A percentile compares a stretch with the other conserved stretches of the same genome.
These are phyloP conservation scores for Juglanconis juglandina DNA, from an alignment of 2,329 filamentous ascomycete species.

Conservation along the genomic window DNA sequence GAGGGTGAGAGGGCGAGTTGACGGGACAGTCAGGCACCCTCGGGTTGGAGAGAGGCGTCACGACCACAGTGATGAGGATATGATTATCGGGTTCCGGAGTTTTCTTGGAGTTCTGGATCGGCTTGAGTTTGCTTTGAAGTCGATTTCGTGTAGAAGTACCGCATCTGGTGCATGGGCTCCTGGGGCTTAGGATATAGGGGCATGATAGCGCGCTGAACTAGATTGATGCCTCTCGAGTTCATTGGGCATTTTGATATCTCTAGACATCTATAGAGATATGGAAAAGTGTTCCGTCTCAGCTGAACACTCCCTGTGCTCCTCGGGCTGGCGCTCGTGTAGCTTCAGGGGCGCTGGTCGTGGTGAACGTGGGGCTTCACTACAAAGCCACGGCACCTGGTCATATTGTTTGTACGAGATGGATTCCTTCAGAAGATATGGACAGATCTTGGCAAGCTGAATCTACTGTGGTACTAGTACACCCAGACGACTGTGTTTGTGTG, in stretches of 20 bases:
- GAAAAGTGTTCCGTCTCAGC: background rate
- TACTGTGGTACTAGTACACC: too few species aligned
- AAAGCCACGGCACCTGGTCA: too few species aligned
- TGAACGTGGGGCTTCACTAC: too few species aligned
- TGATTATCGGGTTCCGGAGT: background rate
- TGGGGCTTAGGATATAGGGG: background rate
- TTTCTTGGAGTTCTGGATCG: background rate
- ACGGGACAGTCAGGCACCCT: background rate
- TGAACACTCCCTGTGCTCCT: too few species aligned
- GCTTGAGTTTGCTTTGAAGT: background rate
- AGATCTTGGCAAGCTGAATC: too few species aligned
- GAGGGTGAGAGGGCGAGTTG: background rate
- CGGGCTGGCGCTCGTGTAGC: too few species aligned
- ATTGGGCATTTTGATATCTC: background rate
- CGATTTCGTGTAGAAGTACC: background rate
- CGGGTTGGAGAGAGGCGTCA: background rate
- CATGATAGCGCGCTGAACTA: background rate
- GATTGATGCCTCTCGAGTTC: background rate
- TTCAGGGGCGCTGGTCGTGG: too few species aligned
- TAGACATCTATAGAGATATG: background rate
- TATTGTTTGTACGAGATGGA: too few species aligned
- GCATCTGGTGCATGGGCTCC: background rate
- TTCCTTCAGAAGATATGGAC: too few species aligned
- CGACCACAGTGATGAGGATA: background rate
- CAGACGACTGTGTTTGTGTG: too few species aligned